phyloP scores from a whole-genome alignment of 202 grass and related monocot genomes.

The Tripidium arundinaceum region DNA sequence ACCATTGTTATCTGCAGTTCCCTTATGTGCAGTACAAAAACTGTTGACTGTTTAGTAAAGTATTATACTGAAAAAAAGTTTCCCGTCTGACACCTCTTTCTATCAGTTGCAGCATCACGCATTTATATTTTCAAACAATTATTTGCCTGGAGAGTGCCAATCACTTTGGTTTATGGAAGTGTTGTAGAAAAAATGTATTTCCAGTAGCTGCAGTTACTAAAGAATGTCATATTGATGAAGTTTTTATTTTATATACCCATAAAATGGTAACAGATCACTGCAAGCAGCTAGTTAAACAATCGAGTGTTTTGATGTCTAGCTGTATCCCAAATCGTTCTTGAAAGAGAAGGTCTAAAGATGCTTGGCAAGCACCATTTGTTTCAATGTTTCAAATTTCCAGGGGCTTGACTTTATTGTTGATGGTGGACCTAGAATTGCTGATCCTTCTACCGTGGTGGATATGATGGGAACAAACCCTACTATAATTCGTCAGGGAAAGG shows the following conservation, averaged over 20 bases:
- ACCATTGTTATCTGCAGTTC: neutral
- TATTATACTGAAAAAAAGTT: neutral
- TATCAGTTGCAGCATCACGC: neutral
- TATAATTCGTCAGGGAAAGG: slow-evolving; percentile 83
- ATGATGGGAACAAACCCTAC: slow-evolving; percentile 71
- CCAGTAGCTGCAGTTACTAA: neutral
- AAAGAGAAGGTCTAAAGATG: neutral
- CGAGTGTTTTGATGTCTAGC: slow-evolving; percentile 9
- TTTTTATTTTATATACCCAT: neutral
- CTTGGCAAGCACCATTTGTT: too few relatives aligned
- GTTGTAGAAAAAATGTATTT: neutral
- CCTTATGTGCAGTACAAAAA: neutral
- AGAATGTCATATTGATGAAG: neutral
- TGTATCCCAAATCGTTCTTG: neutral
- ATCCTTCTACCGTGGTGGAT: slow-evolving; percentile 96
- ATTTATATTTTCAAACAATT: neutral
- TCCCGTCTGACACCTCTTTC: neutral
- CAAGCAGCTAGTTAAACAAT: neutral
- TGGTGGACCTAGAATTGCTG: slow-evolving; percentile 72
- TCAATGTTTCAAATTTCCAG: slow-evolving; percentile 41
- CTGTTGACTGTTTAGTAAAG: neutral
- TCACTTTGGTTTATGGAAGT: neutral
- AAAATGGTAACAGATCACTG: neutral
- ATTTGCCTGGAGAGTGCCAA: neutral
- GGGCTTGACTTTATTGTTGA: slow-evolving; percentile 97